A percentile compares a stretch with the other conserved stretches of the same genome.
These are phyloP conservation scores for Neonectria neomacrospora DNA, from an alignment of 2,329 filamentous ascomycete genomes.

Conservation along the genomic window DNA sequence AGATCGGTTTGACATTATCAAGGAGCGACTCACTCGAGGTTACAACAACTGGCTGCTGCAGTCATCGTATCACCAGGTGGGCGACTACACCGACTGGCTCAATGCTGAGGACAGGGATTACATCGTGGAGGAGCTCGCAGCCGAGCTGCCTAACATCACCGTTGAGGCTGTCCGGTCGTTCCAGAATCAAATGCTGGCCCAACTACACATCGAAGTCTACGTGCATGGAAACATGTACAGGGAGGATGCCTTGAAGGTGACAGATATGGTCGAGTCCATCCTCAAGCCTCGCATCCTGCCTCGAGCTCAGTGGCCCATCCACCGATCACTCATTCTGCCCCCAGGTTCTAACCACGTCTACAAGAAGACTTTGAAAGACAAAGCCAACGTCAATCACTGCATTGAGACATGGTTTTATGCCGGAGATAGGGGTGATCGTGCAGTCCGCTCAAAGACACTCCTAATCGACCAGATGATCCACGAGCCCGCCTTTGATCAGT, in stretches of 20 bases:
- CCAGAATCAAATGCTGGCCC: constrained; percentile 81
- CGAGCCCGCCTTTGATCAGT: constrained; percentile 92
- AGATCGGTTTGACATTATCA: constrained; percentile 92
- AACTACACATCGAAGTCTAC: constrained; percentile 88
- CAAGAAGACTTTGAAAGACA: constrained; percentile 82
- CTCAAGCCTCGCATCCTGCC: constrained; percentile 80
- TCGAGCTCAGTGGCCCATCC: constrained; percentile 80
- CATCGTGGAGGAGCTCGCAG: constrained; percentile 81
- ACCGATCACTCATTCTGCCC: constrained; percentile 80
- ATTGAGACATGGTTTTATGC: constrained; percentile 82
- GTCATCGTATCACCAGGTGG: constrained; percentile 89
- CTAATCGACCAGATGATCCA: constrained; percentile 91
- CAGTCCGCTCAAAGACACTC: constrained; percentile 78
- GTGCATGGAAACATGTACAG: constrained; percentile 95
- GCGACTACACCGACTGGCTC: constrained; percentile 84
- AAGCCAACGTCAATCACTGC: constrained; percentile 88
- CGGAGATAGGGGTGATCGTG: constrained; percentile 75
- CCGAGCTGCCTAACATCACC: constrained; percentile 79
- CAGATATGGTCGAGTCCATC: constrained; percentile 81
- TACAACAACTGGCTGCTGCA: constrained; percentile 90
- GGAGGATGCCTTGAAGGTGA: constrained; percentile 88
- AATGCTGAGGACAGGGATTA: constrained; percentile 77
- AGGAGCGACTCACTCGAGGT: constrained; percentile 80
- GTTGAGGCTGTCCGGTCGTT: constrained; percentile 80
- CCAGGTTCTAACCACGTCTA: constrained; percentile 86